phyloP scores from a whole-genome alignment of 495 filamentous ascomycete species.

The Penicillium flavigenum region DNA sequence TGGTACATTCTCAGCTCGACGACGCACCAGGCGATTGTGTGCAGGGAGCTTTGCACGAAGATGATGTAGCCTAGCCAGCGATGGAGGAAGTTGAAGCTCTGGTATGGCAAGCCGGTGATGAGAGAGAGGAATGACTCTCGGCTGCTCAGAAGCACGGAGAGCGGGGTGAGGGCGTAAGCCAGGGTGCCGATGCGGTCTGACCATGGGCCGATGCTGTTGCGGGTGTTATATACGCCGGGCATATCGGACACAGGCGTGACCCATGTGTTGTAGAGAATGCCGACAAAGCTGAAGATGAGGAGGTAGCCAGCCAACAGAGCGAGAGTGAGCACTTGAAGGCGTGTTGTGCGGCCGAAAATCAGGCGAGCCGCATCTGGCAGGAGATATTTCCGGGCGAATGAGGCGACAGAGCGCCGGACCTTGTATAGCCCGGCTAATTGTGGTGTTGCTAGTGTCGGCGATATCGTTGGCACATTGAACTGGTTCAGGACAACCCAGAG shows the following conservation, averaged over 20 bases:
- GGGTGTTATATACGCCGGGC: slow-evolving; percentile 51
- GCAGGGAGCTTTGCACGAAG: slow-evolving; percentile 57
- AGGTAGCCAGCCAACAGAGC: slow-evolving; percentile 53
- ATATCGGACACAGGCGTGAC: slow-evolving; percentile 54
- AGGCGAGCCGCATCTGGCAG: slow-evolving; percentile 39
- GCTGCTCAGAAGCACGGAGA: slow-evolving; percentile 57
- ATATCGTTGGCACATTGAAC: slow-evolving; percentile 12
- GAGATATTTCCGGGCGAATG: slow-evolving; percentile 29
- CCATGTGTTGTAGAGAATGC: slow-evolving; percentile 59
- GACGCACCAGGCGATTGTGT: slow-evolving; percentile 66
- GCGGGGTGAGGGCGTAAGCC: slow-evolving; percentile 65
- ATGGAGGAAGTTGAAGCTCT: slow-evolving; percentile 69
- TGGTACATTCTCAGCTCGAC: slow-evolving; percentile 61
- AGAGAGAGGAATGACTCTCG: slow-evolving; percentile 61
- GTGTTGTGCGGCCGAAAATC: slow-evolving; percentile 40
- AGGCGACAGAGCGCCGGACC: slow-evolving; percentile 15
- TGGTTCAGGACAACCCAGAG: slow-evolving; percentile 39
- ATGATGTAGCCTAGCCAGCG: slow-evolving; percentile 66
- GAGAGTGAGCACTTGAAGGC: slow-evolving; percentile 51
- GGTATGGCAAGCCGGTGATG: slow-evolving; percentile 64
- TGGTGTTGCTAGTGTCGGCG: not conserved
- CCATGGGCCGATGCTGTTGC: slow-evolving; percentile 59
- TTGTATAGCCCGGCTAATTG: slow-evolving; percentile 12
- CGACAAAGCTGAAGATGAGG: slow-evolving; percentile 61
- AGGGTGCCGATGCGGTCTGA: slow-evolving; percentile 61